Evolutionary conservation across 306 rosid species (phyloP).

Genomic region (Acmispon strigosus): DNA sequence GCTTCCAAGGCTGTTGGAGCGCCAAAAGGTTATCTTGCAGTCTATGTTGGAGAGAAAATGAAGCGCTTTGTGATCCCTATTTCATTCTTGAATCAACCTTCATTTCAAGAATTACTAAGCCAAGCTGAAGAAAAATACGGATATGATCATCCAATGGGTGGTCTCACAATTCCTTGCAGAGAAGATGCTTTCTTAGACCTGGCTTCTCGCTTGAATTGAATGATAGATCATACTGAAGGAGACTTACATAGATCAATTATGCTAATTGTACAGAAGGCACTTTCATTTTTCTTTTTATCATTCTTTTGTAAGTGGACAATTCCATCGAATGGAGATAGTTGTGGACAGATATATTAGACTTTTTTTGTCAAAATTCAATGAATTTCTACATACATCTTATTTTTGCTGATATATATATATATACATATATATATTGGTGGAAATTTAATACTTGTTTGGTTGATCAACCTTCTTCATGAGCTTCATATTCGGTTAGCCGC

Average conservation of each 20-base stretch:
- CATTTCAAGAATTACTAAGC: slow-evolving; percentile 26
- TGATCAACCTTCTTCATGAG: too few relatives aligned
- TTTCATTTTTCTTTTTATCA: not conserved
- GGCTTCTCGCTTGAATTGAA: slow-evolving; percentile 22
- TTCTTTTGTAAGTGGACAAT: not conserved
- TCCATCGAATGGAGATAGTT: not conserved
- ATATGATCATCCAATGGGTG: slow-evolving; percentile 41
- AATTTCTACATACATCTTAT: not conserved
- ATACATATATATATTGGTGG: too few relatives aligned
- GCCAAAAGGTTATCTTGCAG: slow-evolving; percentile 37
- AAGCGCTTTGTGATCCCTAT: slow-evolving; percentile 35
- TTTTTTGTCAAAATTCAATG: not conserved
- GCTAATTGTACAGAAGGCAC: not conserved
- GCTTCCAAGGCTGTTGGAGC: slow-evolving; percentile 5
- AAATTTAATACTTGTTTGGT: too few relatives aligned
- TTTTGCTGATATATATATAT: too few relatives aligned
- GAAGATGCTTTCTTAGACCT: slow-evolving; percentile 28
- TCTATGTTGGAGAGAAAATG: slow-evolving; percentile 34
- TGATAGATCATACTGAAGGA: not conserved
- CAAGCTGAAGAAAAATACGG: slow-evolving; percentile 9
- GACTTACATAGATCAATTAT: slow-evolving; percentile 4
- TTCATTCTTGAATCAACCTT: slow-evolving; percentile 19
- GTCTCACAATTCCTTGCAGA: slow-evolving; percentile 42
- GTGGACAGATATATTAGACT: not conserved
- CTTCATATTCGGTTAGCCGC: too few relatives aligned